These are phyloP conservation scores for Allium fistulosum DNA, from an alignment of 106 monocot genomes.

Conservation along the genomic window DNA sequence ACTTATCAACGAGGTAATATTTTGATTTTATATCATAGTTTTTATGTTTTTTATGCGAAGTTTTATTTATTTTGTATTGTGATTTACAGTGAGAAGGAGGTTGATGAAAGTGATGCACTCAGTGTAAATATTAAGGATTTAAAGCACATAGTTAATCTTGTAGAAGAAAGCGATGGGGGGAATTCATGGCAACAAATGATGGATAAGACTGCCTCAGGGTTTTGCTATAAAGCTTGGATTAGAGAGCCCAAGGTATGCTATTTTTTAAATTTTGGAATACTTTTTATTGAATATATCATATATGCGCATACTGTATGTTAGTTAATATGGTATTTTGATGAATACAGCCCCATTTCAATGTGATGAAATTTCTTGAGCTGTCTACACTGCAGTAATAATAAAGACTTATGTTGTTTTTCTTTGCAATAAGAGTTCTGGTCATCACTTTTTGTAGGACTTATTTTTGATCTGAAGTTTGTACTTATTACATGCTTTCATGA, in stretches of 20 bases:
- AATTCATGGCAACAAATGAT: constrained; percentile 78
- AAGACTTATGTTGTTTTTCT: background rate
- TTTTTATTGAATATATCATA: background rate
- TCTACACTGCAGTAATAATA: too few species aligned
- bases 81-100: background rate
- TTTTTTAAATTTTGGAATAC: background rate
- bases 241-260: constrained; percentile 61
- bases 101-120: constrained; percentile 15
- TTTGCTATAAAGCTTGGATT: constrained; percentile 72
- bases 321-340: too few species aligned
- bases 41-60: background rate
- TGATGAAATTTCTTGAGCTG: too few species aligned
- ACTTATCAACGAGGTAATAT: background rate
- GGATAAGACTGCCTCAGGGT: constrained; percentile 47
- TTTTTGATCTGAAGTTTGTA: background rate
- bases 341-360: too few species aligned
- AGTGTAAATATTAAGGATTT: constrained; percentile 52
- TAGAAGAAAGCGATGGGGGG: constrained; percentile 65
- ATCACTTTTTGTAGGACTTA: background rate
- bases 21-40: background rate
- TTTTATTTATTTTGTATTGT: background rate
- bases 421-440: background rate
- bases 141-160: constrained; percentile 42
- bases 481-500: too few species aligned
- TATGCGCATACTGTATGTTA: too few species aligned